A percentile compares a stretch with the other conserved stretches of the same genome.
Evolutionary conservation across 352 stramenopile species (phyloP).

Genomic region (Globisporangium orthogonon): DNA sequence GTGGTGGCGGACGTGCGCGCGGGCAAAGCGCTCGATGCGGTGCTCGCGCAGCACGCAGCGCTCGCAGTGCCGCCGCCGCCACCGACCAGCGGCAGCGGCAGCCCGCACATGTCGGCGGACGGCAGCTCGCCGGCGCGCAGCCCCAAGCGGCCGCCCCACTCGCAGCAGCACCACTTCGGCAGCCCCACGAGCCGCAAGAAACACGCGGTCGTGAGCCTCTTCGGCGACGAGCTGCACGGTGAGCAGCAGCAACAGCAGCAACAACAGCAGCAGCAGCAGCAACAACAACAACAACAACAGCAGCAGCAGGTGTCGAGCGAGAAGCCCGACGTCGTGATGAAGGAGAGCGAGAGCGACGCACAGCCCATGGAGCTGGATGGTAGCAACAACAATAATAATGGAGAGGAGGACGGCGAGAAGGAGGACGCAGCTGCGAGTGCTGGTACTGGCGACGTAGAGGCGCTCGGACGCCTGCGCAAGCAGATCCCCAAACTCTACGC

Average conservation of each 20-base stretch:
- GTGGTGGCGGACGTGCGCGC: slow-evolving; percentile 75
- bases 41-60: slow-evolving; percentile 20
- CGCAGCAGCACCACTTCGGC: slow-evolving; percentile 56
- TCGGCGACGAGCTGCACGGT: slow-evolving; percentile 63
- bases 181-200: slow-evolving; percentile 47
- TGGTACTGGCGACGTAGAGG: not conserved
- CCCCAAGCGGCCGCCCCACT: slow-evolving; percentile 76
- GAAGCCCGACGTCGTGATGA: slow-evolving; percentile 26
- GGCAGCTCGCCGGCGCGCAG: slow-evolving; percentile 48
- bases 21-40: slow-evolving; percentile 55
- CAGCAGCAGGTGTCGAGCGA: not conserved
- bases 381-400: slow-evolving; percentile 4
- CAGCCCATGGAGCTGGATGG: slow-evolving; percentile 27
- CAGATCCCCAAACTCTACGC: slow-evolving; percentile 72
- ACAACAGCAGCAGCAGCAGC: not conserved
- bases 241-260: slow-evolving; percentile 13
- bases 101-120: not conserved
- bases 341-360: slow-evolving; percentile 15
- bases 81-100: not conserved
- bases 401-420: not conserved
- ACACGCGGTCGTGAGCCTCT: slow-evolving; percentile 67
- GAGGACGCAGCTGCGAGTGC: not conserved
- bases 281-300: slow-evolving; percentile 1
- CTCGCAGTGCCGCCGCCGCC: not conserved
- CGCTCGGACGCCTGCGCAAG: slow-evolving; percentile 11